Percentiles rank a stretch among this genome's conserved stretches.
Evolutionary conservation across 495 filamentous ascomycete genomes (phyloP).

Genomic region (Cudoniella acicularis): DNA sequence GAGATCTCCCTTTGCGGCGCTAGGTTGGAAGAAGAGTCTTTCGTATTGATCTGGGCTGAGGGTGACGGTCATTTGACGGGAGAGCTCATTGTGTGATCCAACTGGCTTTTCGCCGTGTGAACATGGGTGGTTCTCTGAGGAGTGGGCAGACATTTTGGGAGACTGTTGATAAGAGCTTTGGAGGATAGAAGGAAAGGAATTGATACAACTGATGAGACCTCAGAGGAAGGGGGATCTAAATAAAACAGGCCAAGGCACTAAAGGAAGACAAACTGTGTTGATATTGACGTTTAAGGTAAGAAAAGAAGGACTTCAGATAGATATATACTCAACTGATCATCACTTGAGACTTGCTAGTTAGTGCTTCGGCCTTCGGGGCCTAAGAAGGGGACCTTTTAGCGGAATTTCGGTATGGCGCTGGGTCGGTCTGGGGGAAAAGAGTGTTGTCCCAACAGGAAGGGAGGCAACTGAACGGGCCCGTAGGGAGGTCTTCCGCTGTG

Average conservation of each 20-base stretch:
- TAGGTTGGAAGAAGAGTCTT: conserved; percentile 19
- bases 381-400: not conserved
- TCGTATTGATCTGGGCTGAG: conserved; percentile 14
- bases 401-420: not conserved
- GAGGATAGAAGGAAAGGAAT: not conserved
- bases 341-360: not conserved
- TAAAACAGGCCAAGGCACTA: too few species aligned
- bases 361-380: not conserved
- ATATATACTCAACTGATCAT: not conserved
- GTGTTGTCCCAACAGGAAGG: not conserved
- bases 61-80: conserved; percentile 7
- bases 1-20: conserved; percentile 9
- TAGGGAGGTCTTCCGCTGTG: not conserved
- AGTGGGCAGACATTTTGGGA: not conserved
- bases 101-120: not conserved
- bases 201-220: too few species aligned
- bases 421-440: not conserved
- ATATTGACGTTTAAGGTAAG: too few species aligned
- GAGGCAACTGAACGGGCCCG: not conserved
- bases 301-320: not conserved
- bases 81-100: conserved; percentile 2
- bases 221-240: too few species aligned
- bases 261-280: not conserved
- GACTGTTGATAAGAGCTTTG: not conserved
- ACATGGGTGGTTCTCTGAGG: not conserved